phyloP scores from a whole-genome alignment of 2,329 filamentous ascomycete genomes.

The Penicillium sp. region DNA sequence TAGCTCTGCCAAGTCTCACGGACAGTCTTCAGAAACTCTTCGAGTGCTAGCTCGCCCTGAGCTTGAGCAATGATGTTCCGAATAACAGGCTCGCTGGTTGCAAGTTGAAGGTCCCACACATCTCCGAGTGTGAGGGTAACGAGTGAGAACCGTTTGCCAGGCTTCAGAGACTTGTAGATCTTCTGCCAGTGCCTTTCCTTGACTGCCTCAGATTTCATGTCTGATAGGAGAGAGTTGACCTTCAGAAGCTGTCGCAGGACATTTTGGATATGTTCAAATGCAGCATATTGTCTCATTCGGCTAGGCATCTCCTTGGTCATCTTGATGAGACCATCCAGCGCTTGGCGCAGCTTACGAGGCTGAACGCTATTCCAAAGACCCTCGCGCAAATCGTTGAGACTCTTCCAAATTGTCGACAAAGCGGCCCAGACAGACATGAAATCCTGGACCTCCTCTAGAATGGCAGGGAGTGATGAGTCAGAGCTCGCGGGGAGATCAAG shows the following conservation, averaged over 20 bases:
- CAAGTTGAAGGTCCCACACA: constrained; percentile 94
- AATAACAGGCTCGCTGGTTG: constrained; percentile 79
- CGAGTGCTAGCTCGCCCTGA: constrained; percentile 94
- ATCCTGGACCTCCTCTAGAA: constrained; percentile 93
- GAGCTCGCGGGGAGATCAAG: constrained; percentile 77
- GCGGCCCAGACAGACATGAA: constrained; percentile 99
- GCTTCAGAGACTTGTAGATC: constrained; percentile 93
- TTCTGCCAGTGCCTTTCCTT: constrained; percentile 95
- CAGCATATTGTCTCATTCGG: constrained; percentile 97
- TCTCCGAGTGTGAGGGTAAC: constrained; percentile 95
- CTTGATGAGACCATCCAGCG: constrained; percentile 87
- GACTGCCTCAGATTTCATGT: constrained; percentile 94
- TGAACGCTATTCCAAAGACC: constrained; percentile 93
- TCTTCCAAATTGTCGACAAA: constrained; percentile 92
- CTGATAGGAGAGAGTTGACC: constrained; percentile 78
- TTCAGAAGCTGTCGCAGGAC: constrained; percentile 84
- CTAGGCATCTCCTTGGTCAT: constrained; percentile 99
- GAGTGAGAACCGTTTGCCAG: constrained; percentile 86
- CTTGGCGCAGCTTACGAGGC: constrained; percentile 82
- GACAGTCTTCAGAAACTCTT: constrained; percentile 95
- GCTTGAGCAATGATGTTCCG: constrained; percentile 91
- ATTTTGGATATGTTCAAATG: constrained; percentile 97
- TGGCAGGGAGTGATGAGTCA: constrained; percentile 74
- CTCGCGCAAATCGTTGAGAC: constrained; percentile 86
- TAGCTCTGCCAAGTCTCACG: constrained; percentile 97